These are phyloP conservation scores for Aspergillus candidus DNA, from an alignment of 2,329 filamentous ascomycete genomes.

Conservation along the genomic window DNA sequence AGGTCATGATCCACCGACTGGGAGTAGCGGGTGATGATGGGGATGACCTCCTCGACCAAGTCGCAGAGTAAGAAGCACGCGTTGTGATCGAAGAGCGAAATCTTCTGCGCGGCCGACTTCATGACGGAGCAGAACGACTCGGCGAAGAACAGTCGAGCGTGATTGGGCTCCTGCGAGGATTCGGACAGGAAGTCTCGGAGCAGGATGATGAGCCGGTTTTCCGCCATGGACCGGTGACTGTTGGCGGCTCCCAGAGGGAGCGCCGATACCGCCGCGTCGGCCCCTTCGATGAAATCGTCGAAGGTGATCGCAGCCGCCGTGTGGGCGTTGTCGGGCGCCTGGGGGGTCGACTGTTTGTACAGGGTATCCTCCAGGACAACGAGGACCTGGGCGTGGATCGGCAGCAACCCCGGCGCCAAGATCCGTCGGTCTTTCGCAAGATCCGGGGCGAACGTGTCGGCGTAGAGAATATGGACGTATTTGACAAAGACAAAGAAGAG, in stretches of 20 bases:
- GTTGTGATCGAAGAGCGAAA: constrained; percentile 72
- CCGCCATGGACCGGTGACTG: constrained; percentile 72
- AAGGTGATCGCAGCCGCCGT: constrained; percentile 54
- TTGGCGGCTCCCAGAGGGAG: constrained; percentile 62
- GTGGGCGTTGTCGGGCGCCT: constrained; percentile 42
- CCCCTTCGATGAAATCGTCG: constrained; percentile 57
- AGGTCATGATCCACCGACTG: constrained; percentile 41
- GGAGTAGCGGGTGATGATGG: constrained; percentile 58
- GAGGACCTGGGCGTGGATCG: constrained; percentile 77
- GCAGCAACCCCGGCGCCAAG: constrained; percentile 68
- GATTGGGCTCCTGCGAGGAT: constrained; percentile 47
- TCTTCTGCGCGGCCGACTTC: constrained; percentile 67
- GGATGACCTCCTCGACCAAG: constrained; percentile 74
- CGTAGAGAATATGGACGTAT: constrained; percentile 72
- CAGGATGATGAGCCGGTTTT: constrained; percentile 77
- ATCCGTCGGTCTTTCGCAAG: constrained; percentile 51
- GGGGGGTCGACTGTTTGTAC: constrained; percentile 58
- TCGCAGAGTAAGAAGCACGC: constrained; percentile 89
- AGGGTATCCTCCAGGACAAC: constrained; percentile 75
- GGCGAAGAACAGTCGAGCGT: constrained; percentile 64
- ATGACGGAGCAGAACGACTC: constrained; percentile 67
- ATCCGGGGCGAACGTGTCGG: constrained; percentile 61
- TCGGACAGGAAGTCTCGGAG: constrained; percentile 73
- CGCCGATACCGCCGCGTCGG: constrained; percentile 62
- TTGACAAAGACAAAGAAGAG: constrained; percentile 89